Conservation (phyloP, 2,329 filamentous ascomycete species). For the Talaromyces sp. region DNA sequence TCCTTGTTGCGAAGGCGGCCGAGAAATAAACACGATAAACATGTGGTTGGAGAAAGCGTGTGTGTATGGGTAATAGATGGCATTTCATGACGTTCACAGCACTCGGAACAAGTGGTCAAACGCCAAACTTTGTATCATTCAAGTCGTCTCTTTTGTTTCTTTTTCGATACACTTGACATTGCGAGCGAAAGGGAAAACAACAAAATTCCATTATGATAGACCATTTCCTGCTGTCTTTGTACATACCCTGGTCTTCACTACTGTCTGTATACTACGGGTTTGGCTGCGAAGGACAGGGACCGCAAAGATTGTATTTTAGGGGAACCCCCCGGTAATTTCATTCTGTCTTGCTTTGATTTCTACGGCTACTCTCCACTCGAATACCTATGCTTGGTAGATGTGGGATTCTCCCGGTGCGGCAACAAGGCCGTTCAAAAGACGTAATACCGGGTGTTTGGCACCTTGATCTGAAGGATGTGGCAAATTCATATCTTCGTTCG, state of each 20-base stretch:
- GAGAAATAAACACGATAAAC: slow-evolving; percentile 28
- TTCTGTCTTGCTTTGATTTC: background rate
- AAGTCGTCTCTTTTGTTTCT: slow-evolving; percentile 22
- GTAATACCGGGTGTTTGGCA: background rate
- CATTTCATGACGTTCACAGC: slow-evolving; percentile 11
- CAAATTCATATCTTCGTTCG: background rate
- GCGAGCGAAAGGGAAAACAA: slow-evolving; percentile 32
- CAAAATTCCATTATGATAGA: slow-evolving; percentile 31
- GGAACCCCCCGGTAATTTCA: background rate
- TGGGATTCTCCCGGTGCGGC: background rate
- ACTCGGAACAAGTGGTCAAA: slow-evolving; percentile 22
- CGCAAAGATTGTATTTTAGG: slow-evolving; percentile 3
- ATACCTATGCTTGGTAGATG: background rate
- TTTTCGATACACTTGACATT: slow-evolving; percentile 31
- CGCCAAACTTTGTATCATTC: slow-evolving; percentile 36
- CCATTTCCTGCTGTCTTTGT: slow-evolving; percentile 27
- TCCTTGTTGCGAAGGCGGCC: slow-evolving; percentile 58
- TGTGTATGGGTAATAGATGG: slow-evolving; percentile 24
- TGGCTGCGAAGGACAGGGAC: slow-evolving; percentile 30
- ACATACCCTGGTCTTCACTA: slow-evolving; percentile 36
- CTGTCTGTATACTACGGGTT: slow-evolving; percentile 30
- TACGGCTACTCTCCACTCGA: background rate
- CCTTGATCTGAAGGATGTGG: background rate
- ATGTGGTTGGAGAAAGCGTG: slow-evolving; percentile 19
- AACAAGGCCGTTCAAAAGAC: background rate